Evolutionary conservation across 2,329 filamentous ascomycete genomes (phyloP).

Genomic region (Taxawa tesnikishii): DNA sequence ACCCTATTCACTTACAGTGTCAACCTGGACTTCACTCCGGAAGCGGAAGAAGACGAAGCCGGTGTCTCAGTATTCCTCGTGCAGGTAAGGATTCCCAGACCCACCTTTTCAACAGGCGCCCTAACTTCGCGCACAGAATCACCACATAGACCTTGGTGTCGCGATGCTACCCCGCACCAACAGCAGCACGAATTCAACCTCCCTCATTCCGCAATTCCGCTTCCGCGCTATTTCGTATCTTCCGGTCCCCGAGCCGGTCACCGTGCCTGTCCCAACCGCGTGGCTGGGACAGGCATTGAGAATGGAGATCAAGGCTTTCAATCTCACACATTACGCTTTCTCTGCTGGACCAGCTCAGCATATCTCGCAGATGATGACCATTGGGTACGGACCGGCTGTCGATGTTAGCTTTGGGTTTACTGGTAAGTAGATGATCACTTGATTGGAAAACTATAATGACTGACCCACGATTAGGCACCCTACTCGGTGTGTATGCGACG

Average conservation of each 20-base stretch:
- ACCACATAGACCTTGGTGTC: slow-evolving; percentile 37
- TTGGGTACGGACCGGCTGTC: slow-evolving; percentile 14
- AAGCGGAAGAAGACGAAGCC: slow-evolving; percentile 32
- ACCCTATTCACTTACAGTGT: slow-evolving; percentile 40
- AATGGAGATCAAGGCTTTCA: slow-evolving; percentile 30
- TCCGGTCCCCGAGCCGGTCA: slow-evolving; percentile 23
- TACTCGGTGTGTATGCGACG: slow-evolving; percentile 42
- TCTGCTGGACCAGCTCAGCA: slow-evolving; percentile 13
- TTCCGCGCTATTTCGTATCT: slow-evolving; percentile 32
- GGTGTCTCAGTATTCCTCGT: slow-evolving; percentile 41
- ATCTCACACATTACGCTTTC: slow-evolving; percentile 33
- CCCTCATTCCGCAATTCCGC: slow-evolving; percentile 25
- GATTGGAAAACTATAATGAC: neutral
- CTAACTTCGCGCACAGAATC: slow-evolving; percentile 26
- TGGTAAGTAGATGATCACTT: slow-evolving; percentile 14
- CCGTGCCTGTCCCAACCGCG: slow-evolving; percentile 25
- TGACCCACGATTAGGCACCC: slow-evolving; percentile 17
- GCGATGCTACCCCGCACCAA: slow-evolving; percentile 7
- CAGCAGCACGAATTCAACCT: slow-evolving; percentile 4
- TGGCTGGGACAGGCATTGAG: slow-evolving; percentile 26
- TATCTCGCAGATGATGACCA: slow-evolving; percentile 5
- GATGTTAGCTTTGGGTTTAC: slow-evolving; percentile 20
- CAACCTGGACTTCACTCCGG: slow-evolving; percentile 32
- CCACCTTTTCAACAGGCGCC: slow-evolving; percentile 9
- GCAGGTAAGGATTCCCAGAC: slow-evolving; percentile 3